Conservation (phyloP, 2,329 filamentous ascomycete genomes). For the Diaporthe amygdali region DNA sequence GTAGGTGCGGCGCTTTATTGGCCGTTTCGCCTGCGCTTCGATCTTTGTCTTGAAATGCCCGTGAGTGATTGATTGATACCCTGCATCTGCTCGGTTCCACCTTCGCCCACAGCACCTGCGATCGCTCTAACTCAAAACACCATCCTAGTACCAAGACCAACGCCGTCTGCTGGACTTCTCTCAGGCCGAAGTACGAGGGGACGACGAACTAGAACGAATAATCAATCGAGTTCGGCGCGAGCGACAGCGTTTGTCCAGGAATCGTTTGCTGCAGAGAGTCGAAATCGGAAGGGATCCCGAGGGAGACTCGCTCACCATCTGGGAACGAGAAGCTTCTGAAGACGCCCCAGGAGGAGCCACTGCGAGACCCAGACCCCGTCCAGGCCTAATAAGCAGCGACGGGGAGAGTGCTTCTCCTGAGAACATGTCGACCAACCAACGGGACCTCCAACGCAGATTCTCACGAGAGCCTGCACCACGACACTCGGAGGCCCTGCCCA, state of each 20-base stretch:
- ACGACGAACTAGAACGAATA: slow-evolving; percentile 15
- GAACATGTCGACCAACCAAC: slow-evolving; percentile 42
- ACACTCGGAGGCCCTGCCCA: slow-evolving; percentile 31
- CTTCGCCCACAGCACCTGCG: not conserved
- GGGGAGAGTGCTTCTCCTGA: slow-evolving; percentile 25
- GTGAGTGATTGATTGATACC: slow-evolving; percentile 10
- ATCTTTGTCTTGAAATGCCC: slow-evolving; percentile 20
- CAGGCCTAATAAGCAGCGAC: not conserved
- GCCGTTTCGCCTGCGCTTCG: not conserved
- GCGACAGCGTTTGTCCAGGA: not conserved
- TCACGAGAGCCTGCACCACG: slow-evolving; percentile 39
- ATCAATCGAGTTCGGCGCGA: slow-evolving; percentile 1
- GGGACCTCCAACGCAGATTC: slow-evolving; percentile 41
- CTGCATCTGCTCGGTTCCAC: not conserved
- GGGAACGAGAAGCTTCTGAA: slow-evolving; percentile 20
- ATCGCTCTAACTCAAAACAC: not conserved
- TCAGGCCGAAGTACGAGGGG: slow-evolving; percentile 17
- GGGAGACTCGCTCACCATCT: not conserved
- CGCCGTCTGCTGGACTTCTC: slow-evolving; percentile 17
- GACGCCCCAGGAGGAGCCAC: slow-evolving; percentile 15
- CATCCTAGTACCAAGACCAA: slow-evolving; percentile 4
- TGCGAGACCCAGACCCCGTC: not conserved
- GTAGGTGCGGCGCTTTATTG: slow-evolving; percentile 12
- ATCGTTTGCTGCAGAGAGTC: slow-evolving; percentile 1
- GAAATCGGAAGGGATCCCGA: not conserved